Conservation (phyloP, 179 eudicot species). For the Sideroxylon spinosum region DNA sequence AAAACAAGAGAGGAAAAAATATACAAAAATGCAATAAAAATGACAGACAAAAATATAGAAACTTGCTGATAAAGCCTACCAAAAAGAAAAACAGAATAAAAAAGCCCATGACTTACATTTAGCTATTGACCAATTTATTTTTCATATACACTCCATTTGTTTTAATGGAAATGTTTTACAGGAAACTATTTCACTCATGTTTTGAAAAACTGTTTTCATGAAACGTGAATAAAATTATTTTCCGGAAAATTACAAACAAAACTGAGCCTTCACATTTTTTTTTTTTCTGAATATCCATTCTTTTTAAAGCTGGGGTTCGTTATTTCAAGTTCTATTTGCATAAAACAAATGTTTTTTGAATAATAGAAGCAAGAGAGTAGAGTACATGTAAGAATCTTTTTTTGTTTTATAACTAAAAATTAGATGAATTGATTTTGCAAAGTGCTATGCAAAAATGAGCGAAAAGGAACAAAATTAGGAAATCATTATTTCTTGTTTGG, state of each 20-base stretch:
- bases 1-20: neutral
- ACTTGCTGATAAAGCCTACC: neutral
- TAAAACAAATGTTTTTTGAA: conserved; percentile 1
- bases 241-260: no score
- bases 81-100: neutral
- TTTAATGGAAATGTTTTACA: no score
- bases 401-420: neutral
- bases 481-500: neutral
- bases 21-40: neutral
- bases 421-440: neutral
- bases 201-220: no score
- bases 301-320: neutral
- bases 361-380: neutral
- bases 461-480: neutral
- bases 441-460: neutral
- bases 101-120: neutral
- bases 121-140: neutral
- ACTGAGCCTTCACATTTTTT: neutral
- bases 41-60: neutral
- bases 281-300: neutral
- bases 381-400: no score
- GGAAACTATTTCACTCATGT: no score
- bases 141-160: neutral
- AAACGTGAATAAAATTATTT: no score
- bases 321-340: neutral